Evolutionary conservation across 805 yeast genomes (phyloP), one percentile per base, ranked within the genome.

Genomic region (Zygosaccharomyces lentus): DNA sequence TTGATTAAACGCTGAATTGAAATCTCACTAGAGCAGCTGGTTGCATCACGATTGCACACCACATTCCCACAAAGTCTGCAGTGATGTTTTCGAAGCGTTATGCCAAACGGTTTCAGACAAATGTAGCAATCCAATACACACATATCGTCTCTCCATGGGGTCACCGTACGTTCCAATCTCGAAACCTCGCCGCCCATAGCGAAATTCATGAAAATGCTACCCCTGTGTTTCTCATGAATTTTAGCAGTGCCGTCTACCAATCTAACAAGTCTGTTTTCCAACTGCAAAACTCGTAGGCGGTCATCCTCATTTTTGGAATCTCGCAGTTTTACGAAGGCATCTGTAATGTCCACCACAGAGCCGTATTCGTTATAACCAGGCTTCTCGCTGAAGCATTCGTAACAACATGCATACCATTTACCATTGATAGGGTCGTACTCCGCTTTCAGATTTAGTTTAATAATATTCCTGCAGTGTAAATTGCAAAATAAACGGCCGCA

Each of bases 51-150:
- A 21, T 84, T 95, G 67, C 97, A 91, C 0, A 88, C 87, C 1
- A 85, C 78, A 23, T 65, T 59, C 0, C 98, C 98, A 69, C 99
- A 91, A 21, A 89, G 64, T 30, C 98, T 70, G 64, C 99, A 93
- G 62, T 91, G 99, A 61, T 93, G 98, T 53, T 84, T 87, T 41
- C 97, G 69, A 19, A 76, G 54, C 0, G 79, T 60, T 36, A 84
- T 66, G 9, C 75, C 70, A 62, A 88, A 93, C 25, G 59, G 56
- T 9, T 72, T 69, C 10, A 69, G 62, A 57, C 99, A 91, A 6
- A 85, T 68, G 6, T 75, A 70, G 61, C 99, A 91, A 45, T 70
- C 66, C 0, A 68, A 55, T 0, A 74, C 73, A 3, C 57, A 55
- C 2, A 62, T 46, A 48, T 76, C 84, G 44, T 75, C 75, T 48